phyloP scores from a whole-genome alignment of 176 grass and related monocot species.

The Pontederia crassipes region DNA sequence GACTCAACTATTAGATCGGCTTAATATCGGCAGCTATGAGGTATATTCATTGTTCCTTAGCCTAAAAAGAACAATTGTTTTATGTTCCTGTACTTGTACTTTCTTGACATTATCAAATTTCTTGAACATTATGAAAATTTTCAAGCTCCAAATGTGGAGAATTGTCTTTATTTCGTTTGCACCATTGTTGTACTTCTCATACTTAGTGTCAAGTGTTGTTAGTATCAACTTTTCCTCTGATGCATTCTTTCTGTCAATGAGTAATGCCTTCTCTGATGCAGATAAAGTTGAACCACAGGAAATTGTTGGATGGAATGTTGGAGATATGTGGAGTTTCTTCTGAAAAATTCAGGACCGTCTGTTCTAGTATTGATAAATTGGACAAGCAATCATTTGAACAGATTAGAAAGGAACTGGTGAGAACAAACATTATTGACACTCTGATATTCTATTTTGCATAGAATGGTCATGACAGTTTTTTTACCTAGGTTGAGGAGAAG shows the following conservation, averaged over 20 bases:
- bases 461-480: neutral
- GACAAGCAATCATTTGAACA: constrained; percentile 90
- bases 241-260: neutral
- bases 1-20: constrained; percentile 73
- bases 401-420: constrained; percentile 87
- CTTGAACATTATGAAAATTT: neutral
- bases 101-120: neutral
- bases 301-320: constrained; percentile 86
- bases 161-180: too few relatives aligned
- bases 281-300: constrained; percentile 95
- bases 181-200: too few relatives aligned
- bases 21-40: constrained; percentile 80
- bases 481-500: constrained; percentile 75
- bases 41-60: constrained; percentile 8
- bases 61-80: neutral
- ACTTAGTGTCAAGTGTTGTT: too few relatives aligned
- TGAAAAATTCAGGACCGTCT: constrained; percentile 98
- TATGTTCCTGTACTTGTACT: neutral
- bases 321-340: constrained; percentile 90
- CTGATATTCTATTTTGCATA: too few relatives aligned
- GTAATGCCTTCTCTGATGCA: constrained; percentile 7
- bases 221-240: neutral
- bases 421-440: neutral
- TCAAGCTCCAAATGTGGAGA: too few relatives aligned
- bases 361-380: constrained; percentile 95